A percentile compares a stretch with the other conserved stretches of the same genome.
These are phyloP conservation scores for Gastrolobium villosum DNA, from an alignment of 306 rosid species.

Conservation along the genomic window DNA sequence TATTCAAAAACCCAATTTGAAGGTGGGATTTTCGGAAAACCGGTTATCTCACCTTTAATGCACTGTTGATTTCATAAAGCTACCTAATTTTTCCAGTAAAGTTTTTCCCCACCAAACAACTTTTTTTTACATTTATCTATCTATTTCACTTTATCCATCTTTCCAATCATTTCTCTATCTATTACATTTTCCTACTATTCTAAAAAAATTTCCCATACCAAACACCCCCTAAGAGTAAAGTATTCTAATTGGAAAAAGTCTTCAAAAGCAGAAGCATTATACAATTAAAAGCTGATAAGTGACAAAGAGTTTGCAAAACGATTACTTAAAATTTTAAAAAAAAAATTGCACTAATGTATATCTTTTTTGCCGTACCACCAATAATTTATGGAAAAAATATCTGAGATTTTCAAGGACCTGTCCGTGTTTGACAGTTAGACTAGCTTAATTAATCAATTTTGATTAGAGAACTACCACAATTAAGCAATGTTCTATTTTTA, in stretches of 20 bases:
- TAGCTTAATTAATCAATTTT: constrained; percentile 6
- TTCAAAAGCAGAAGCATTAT: constrained; percentile 27
- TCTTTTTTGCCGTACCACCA: constrained; percentile 52
- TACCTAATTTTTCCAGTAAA: no score
- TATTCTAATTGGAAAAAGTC: not conserved
- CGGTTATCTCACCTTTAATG: no score
- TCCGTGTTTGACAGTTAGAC: not conserved
- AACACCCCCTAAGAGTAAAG: no score
- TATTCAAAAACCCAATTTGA: no score
- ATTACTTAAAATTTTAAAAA: constrained; percentile 38
- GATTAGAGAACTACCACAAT: not conserved
- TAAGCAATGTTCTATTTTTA: not conserved
- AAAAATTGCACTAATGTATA: not conserved
- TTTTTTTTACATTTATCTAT: no score
- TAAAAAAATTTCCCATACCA: no score
- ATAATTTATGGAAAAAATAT: constrained; percentile 55
- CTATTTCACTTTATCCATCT: no score
- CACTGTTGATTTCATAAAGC: no score
- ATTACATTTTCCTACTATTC: no score
- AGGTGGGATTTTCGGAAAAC: no score
- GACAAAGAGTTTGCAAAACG: constrained; percentile 33
- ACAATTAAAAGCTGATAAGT: constrained; percentile 1
- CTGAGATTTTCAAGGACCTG: constrained; percentile 8
- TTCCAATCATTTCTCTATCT: no score
- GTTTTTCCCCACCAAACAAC: no score